A percentile compares a stretch with the other conserved stretches of the same genome.
These are phyloP conservation scores for Melampsora larici-populina DNA, from an alignment of 1,284 basidiomycete genomes.

Conservation along the genomic window DNA sequence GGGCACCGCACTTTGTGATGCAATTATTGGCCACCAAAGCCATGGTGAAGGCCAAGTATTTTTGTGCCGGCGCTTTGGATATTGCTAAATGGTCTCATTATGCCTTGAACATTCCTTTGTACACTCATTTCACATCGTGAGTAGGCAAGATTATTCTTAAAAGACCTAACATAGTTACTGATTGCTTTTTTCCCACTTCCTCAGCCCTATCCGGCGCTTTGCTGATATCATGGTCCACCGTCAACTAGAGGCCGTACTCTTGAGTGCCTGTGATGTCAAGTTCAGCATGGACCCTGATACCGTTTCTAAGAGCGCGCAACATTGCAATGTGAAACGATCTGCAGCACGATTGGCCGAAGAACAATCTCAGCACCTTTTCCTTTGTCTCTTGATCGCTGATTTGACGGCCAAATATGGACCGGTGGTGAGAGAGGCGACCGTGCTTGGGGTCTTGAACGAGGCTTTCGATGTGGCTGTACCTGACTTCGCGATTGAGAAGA, in stretches of 20 bases:
- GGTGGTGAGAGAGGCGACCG: conserved; percentile 84
- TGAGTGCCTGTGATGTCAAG: conserved; percentile 70
- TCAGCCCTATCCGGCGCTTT: conserved; percentile 59
- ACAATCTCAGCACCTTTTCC: conserved; percentile 89
- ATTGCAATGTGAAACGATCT: conserved; percentile 81
- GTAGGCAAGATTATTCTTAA: neutral
- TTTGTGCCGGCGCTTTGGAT: conserved; percentile 98
- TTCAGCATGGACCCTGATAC: conserved; percentile 96
- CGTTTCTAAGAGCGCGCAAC: conserved; percentile 93
- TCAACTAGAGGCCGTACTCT: conserved; percentile 84
- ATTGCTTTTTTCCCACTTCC: conserved; percentile 20
- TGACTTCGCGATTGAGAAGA: conserved; percentile 55
- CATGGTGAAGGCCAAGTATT: conserved; percentile 90
- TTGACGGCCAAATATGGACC: conserved; percentile 91
- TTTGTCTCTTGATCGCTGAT: conserved; percentile 88
- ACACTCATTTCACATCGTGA: conserved; percentile 83
- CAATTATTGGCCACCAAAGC: conserved; percentile 81
- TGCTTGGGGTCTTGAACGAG: conserved; percentile 87
- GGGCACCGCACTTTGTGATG: conserved; percentile 66
- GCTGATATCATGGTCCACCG: conserved; percentile 95
- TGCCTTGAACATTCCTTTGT: conserved; percentile 82
- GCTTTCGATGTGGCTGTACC: conserved; percentile 80
- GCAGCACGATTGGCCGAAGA: conserved; percentile 89
- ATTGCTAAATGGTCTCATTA: conserved; percentile 97
- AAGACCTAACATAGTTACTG: conserved; percentile 19